phyloP scores from a whole-genome alignment of 2,329 filamentous ascomycete genomes.

The Bipolaris zeicola region DNA sequence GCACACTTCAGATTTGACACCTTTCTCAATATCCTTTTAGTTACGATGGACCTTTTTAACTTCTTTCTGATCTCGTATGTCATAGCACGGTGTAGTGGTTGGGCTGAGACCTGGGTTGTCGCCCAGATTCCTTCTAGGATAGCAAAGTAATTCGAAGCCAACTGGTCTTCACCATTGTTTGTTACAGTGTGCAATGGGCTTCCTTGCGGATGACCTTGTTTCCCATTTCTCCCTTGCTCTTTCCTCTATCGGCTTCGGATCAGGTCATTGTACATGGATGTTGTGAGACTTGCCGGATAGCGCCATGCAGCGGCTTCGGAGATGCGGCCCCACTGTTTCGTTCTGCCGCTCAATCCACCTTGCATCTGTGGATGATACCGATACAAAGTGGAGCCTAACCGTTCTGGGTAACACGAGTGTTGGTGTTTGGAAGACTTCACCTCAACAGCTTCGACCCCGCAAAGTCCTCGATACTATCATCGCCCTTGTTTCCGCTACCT shows the following conservation, averaged over 20 bases:
- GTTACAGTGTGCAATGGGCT: neutral
- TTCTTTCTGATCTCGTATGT: slow-evolving; percentile 39
- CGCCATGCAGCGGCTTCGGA: neutral
- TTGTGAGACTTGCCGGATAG: neutral
- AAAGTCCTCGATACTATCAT: slow-evolving; percentile 46
- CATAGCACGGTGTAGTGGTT: slow-evolving; percentile 33
- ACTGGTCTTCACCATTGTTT: slow-evolving; percentile 15
- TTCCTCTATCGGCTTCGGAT: neutral
- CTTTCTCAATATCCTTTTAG: slow-evolving; percentile 47
- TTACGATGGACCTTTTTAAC: slow-evolving; percentile 36
- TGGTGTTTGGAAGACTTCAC: slow-evolving; percentile 12
- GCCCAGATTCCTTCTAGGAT: slow-evolving; percentile 28
- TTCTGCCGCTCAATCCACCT: neutral
- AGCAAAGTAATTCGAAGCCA: slow-evolving; percentile 33
- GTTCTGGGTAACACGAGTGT: neutral
- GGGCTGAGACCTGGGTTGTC: slow-evolving; percentile 25
- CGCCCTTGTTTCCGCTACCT: slow-evolving; percentile 23
- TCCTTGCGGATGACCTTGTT: neutral
- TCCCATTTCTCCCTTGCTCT: neutral
- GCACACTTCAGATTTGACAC: slow-evolving; percentile 36
- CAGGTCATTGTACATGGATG: neutral
- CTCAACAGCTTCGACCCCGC: slow-evolving; percentile 34
- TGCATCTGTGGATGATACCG: neutral
- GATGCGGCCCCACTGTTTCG: neutral
- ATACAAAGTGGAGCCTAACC: neutral